Conservation (phyloP, 2,329 filamentous ascomycete genomes). For the Xylariaceae sp. region DNA sequence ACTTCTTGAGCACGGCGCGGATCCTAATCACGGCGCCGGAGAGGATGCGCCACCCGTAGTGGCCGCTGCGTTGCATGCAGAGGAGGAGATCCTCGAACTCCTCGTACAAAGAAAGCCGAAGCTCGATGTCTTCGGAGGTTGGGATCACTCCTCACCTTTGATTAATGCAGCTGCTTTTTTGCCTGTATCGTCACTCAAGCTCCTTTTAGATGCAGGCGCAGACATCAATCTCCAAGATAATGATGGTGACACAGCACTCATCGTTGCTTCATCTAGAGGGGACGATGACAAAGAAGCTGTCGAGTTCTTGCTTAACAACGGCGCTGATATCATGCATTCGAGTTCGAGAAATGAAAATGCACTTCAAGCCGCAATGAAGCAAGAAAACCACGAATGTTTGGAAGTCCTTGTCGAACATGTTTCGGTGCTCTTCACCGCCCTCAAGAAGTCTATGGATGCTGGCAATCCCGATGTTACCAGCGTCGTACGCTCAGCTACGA, state of each 20-base stretch:
- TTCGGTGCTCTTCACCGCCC: constrained; percentile 27
- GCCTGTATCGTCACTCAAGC: constrained; percentile 28
- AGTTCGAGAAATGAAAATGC: constrained; percentile 30
- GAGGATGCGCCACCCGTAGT: constrained; percentile 33
- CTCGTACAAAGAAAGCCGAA: constrained; percentile 34
- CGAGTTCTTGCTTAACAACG: constrained; percentile 32
- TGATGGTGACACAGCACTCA: constrained; percentile 37
- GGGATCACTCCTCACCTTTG: constrained; percentile 33
- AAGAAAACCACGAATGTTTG: constrained; percentile 26
- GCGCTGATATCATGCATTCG: constrained; percentile 33
- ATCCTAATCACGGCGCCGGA: constrained; percentile 36
- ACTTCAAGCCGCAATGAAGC: constrained; percentile 27
- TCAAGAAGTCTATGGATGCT: constrained; percentile 29
- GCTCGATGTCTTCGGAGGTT: constrained; percentile 34
- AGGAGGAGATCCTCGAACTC: constrained; percentile 33
- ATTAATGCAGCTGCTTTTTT: constrained; percentile 35
- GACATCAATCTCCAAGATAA: constrained; percentile 35
- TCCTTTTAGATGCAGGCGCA: constrained; percentile 34
- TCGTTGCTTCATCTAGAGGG: constrained; percentile 31
- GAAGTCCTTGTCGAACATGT: constrained; percentile 29
- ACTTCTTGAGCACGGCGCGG: constrained; percentile 34
- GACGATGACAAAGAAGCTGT: constrained; percentile 34
- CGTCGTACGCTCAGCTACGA: constrained; percentile 26
- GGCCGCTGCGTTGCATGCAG: constrained; percentile 32
- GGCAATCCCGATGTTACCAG: constrained; percentile 27